Conservation (phyloP, 345 rosid genomes). For the Excoecaria cochinchinensis region DNA sequence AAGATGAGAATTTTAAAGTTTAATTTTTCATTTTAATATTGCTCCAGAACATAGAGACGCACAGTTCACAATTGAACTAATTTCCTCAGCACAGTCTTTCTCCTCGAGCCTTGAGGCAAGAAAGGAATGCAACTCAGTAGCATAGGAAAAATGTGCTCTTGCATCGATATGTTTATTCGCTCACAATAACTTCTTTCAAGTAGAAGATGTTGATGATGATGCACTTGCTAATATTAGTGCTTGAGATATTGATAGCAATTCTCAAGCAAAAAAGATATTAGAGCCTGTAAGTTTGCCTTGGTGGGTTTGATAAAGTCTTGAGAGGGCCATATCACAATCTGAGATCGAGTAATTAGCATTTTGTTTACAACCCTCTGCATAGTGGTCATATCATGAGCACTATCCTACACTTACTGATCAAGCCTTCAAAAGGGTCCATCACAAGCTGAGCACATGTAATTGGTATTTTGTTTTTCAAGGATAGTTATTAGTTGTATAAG, state of each 20-base stretch:
- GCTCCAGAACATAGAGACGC: neutral
- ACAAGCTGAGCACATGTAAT: slow-evolving; percentile 4
- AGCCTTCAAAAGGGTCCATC: neutral
- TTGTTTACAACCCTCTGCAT: neutral
- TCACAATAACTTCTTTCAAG: neutral
- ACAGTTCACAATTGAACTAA: neutral
- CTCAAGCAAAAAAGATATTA: neutral
- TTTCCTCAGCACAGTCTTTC: neutral
- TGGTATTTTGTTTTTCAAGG: neutral
- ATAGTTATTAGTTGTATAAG: neutral
- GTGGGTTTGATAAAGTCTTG: neutral
- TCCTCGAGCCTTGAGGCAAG: neutral
- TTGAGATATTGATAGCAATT: neutral
- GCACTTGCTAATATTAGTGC: neutral
- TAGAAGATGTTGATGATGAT: neutral
- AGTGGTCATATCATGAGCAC: neutral
- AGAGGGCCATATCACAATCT: neutral
- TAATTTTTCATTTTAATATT: neutral
- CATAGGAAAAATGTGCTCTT: neutral
- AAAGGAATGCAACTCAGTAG: neutral
- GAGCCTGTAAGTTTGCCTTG: neutral
- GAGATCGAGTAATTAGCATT: neutral
- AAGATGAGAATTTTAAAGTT: neutral
- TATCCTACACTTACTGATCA: neutral
- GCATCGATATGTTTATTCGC: slow-evolving; percentile 1